These are phyloP conservation scores for Balansia obtecta DNA, from an alignment of 2,329 filamentous ascomycete genomes.

Conservation along the genomic window DNA sequence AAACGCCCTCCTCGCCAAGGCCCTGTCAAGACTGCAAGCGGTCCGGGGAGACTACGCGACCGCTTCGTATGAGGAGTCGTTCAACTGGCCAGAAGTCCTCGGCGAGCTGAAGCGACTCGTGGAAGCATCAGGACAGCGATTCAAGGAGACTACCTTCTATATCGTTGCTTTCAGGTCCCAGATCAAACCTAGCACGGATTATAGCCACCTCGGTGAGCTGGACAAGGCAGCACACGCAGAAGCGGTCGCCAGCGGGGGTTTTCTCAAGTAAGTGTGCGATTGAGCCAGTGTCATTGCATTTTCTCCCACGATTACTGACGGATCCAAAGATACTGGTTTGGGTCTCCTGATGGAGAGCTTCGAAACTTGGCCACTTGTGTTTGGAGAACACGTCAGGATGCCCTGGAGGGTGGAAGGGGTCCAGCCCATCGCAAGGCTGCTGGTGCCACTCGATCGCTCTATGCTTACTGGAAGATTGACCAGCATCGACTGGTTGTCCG, in stretches of 20 bases:
- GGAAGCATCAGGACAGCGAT: slow-evolving; percentile 31
- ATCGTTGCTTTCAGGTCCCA: slow-evolving; percentile 73
- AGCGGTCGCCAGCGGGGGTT: slow-evolving; percentile 64
- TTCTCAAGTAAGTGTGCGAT: slow-evolving; percentile 52
- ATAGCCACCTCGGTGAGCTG: slow-evolving; percentile 54
- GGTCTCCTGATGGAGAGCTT: slow-evolving; percentile 53
- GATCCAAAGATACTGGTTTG: slow-evolving; percentile 68
- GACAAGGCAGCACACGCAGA: slow-evolving; percentile 73
- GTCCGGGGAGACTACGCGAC: slow-evolving; percentile 63
- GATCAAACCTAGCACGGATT: slow-evolving; percentile 54
- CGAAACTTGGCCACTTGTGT: slow-evolving; percentile 74
- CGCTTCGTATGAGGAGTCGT: slow-evolving; percentile 56
- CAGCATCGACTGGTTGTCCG: slow-evolving; percentile 56
- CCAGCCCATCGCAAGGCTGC: slow-evolving; percentile 52
- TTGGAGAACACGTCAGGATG: slow-evolving; percentile 49
- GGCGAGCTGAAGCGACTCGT: slow-evolving; percentile 41
- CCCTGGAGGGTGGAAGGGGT: slow-evolving; percentile 44
- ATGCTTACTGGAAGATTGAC: slow-evolving; percentile 57
- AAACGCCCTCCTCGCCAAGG: slow-evolving; percentile 57
- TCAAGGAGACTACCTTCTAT: slow-evolving; percentile 59
- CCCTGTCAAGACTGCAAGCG: slow-evolving; percentile 52
- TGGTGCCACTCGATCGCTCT: slow-evolving; percentile 50
- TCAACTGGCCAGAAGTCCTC: slow-evolving; percentile 64
- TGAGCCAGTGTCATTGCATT: neutral
- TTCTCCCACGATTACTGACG: slow-evolving; percentile 9